Base-by-base conservation (phyloP, 2,329 filamentous ascomycete genomes). In the Fonsecaea erecta region DNA sequence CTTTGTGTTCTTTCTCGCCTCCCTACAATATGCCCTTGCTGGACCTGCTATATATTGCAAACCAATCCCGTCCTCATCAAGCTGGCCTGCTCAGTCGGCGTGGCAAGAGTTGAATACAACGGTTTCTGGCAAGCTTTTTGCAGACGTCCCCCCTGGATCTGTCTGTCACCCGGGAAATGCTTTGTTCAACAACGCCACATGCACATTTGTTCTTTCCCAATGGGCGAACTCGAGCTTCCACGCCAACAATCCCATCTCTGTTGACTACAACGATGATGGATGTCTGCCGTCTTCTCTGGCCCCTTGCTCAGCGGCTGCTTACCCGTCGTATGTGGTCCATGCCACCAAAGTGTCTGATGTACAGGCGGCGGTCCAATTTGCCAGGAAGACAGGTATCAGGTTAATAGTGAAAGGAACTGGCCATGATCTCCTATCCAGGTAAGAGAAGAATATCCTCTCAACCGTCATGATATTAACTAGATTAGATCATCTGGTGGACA, bases 361-460 rank as follows among this genome's bases (percentile, higher is more conserved):
- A 56, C 76, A 74, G 62, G 72, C 76, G 18, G 79, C 75, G 6
- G 68, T 80, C 12, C 67, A 72, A 0, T 81, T 80, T 62, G 77
- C 77, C 12, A 3, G 56, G 65, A 43, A 62, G 61, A 32, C 75
- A 28, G 77, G 79, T 43, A 72, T 82, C 54, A 75, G 80, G 2
- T 70, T 82, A 1, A 73, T 77, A 35, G 79, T 87, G 66, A 80
- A 82, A 64, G 85, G 86, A 68, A 86, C 84, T 0, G 84, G 84
- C 2, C 84, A 87, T 70, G 84, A 86, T 63, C 79, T 63, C 56
- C 55, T 48, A 8, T 48, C 43, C 18, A 48, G 43, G 43, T 48
- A 24, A 48, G 43, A 48, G 9, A 12, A 24, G 21, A 48, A 5
- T 30, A 4, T 14, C 48, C 48, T 24, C 63, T 35, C 12, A 26